These are phyloP conservation scores for Lenwebbia sp. DNA, from an alignment of 345 rosid species.

Conservation along the genomic window DNA sequence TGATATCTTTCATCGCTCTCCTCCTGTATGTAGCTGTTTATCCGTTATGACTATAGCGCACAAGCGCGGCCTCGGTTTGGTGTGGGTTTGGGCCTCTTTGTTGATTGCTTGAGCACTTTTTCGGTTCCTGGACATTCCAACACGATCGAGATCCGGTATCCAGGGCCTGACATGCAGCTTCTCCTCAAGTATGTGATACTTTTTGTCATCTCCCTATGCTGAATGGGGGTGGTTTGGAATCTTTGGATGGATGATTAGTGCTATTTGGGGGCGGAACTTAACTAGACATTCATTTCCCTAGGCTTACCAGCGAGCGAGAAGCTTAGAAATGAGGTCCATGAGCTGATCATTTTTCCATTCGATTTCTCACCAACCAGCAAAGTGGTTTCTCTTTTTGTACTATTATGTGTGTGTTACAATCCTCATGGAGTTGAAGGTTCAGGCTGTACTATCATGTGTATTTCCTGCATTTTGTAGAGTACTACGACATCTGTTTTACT, in stretches of 20 bases:
- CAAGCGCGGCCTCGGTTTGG: constrained; percentile 81
- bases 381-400: neutral
- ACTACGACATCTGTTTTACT: neutral
- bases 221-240: neutral
- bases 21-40: constrained; percentile 42
- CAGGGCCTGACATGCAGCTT: constrained; percentile 97
- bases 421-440: too few relatives aligned
- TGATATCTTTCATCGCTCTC: neutral
- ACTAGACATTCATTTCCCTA: neutral
- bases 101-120: constrained; percentile 86
- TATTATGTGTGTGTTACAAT: too few relatives aligned
- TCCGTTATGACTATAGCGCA: constrained; percentile 50
- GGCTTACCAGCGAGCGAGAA: neutral
- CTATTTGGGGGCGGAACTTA: neutral
- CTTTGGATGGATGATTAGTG: neutral
- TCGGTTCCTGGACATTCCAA: constrained; percentile 65
- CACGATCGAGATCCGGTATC: constrained; percentile 69
- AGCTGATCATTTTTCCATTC: neutral
- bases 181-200: constrained; percentile 56
- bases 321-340: neutral
- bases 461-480: too few relatives aligned
- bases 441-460: too few relatives aligned
- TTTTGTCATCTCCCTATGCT: neutral
- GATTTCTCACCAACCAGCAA: neutral
- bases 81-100: constrained; percentile 76